Base-by-base conservation (phyloP, 2,329 filamentous ascomycete species). In the Myriosclerotinia scirpicola region DNA sequence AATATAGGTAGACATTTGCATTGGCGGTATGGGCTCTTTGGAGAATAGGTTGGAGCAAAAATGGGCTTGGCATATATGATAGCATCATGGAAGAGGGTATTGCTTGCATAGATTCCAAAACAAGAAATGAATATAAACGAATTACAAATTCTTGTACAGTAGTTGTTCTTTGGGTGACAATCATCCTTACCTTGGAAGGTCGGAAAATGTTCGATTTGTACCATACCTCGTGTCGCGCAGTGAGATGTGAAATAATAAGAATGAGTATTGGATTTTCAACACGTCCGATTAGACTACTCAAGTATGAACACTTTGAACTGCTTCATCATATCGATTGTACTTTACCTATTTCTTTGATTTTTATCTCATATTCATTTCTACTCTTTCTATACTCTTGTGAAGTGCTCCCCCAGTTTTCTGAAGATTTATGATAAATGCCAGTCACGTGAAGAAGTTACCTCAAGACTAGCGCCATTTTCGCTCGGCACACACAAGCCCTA, bases 401-500 rank as follows among this genome's bases (percentile, higher is more conserved):
- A 26, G n/a, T 26, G 26, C 11, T 50, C n/a, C 22, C 34, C 12
- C 30, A 15, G 5, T 34, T 11, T 36, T 59, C 42, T 8, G 26
- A 8, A 22, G 6, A 30, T 14, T 36, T 12, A 14, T 34, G 26
- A 36, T 22, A 40, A 5, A 15, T 22, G 40, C 12, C n/a, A 9
- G 2, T 50, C 58, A 61, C 58, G 58, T 61, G 58, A 0, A 14
- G 5, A 3, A 4, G 7, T 26, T 14, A 26, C n/a, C 34, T 50
- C 58, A 40, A 26, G 48, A 50, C 44, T 65, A 65, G 64, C 64
- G 64, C 20, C 20, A 30, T 52, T 40, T 53, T 61, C 46, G 54
- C 55, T 65, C 64, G 64, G 64, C 55, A 65, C 64, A 65, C 64
- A 65, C 64, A 65, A 65, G 64, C 64, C 64, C 55, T 65, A 65